Conservation (phyloP, 352 stramenopile genomes). For the Pythium rishiriense region DNA sequence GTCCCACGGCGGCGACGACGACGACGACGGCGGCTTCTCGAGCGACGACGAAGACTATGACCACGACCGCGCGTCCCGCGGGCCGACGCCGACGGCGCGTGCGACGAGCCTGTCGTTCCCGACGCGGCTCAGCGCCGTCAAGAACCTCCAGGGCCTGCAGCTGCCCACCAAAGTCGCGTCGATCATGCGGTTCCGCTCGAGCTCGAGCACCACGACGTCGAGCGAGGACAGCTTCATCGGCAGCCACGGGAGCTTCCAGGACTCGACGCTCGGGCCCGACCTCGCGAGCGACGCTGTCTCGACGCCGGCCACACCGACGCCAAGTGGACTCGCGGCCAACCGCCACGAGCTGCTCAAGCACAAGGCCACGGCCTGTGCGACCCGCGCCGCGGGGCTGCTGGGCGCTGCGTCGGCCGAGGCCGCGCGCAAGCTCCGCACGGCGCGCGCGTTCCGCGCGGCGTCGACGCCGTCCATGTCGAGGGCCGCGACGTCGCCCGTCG, state of each 20-base stretch:
- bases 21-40: constrained; percentile 59
- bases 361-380: constrained; percentile 38
- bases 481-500: constrained; percentile 6
- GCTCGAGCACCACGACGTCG: constrained; percentile 45
- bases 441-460: constrained; percentile 5
- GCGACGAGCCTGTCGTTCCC: constrained; percentile 30
- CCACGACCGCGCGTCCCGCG: constrained; percentile 29
- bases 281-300: background rate
- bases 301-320: constrained; percentile 1
- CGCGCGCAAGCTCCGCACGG: constrained; percentile 49
- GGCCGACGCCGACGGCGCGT: constrained; percentile 29
- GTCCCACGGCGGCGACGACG: constrained; percentile 3
- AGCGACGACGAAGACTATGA: constrained; percentile 59
- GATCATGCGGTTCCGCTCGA: constrained; percentile 45
- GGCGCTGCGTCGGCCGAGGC: constrained; percentile 57
- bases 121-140: constrained; percentile 36
- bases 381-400: constrained; percentile 46
- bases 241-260: constrained; percentile 18
- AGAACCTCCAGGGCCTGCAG: constrained; percentile 30
- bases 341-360: constrained; percentile 37
- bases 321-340: constrained; percentile 28
- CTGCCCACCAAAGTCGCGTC: constrained; percentile 29
- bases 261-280: background rate
- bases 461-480: constrained; percentile 7
- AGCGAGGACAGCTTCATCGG: constrained; percentile 55